phyloP scores from a whole-genome alignment of 352 stramenopile genomes.

The Globisporangium nunn region DNA sequence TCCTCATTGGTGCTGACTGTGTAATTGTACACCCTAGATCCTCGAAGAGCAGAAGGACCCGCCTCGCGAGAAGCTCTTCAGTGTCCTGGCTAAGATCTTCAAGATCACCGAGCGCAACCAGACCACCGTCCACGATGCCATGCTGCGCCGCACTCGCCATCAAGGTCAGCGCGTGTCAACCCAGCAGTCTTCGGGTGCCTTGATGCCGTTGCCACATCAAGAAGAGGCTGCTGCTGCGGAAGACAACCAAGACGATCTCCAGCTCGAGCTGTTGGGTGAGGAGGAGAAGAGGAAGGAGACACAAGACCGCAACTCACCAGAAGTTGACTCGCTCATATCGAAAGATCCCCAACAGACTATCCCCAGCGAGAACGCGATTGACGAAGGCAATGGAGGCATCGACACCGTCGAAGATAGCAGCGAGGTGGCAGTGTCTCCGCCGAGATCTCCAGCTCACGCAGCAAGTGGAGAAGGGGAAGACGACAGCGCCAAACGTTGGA shows the following conservation, averaged over 20 bases:
- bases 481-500: neutral
- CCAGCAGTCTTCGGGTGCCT: neutral
- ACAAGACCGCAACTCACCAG: neutral
- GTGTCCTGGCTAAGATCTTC: conserved; percentile 66
- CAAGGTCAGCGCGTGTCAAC: neutral
- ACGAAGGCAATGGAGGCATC: neutral
- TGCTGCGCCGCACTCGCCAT: no score
- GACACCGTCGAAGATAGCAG: neutral
- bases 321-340: neutral
- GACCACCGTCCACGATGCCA: conserved; percentile 8
- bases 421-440: no score
- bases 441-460: neutral
- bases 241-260: neutral
- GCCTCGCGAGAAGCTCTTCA: conserved; percentile 63
- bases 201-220: no score
- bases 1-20: no score
- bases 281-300: neutral
- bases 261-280: neutral
- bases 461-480: neutral
- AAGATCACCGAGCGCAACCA: conserved; percentile 67
- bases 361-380: neutral
- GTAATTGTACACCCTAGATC: conserved; percentile 24
- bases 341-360: neutral
- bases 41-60: conserved; percentile 62
- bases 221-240: neutral